Percentiles rank a stretch among this genome's conserved stretches.
phyloP scores from a whole-genome alignment of 495 filamentous ascomycete species.

The Xylaria cubensis region DNA sequence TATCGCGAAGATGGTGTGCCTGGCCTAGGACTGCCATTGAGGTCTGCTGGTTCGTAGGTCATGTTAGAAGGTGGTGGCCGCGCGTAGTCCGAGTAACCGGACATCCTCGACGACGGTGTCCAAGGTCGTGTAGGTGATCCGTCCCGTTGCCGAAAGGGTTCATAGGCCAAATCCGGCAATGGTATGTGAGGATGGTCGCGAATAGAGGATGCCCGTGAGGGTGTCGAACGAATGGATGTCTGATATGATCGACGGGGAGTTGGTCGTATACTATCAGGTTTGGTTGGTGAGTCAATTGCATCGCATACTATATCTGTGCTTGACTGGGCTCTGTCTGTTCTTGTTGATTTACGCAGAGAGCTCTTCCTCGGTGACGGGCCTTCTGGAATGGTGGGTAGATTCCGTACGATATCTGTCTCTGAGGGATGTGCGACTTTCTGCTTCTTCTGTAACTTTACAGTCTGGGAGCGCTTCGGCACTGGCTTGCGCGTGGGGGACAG shows the following conservation, averaged over 20 bases:
- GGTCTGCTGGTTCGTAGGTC: slow-evolving; percentile 82
- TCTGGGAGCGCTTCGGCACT: slow-evolving; percentile 32
- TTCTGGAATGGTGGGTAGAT: slow-evolving; percentile 52
- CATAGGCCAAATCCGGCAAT: slow-evolving; percentile 53
- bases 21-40: slow-evolving; percentile 89
- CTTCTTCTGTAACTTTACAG: slow-evolving; percentile 56
- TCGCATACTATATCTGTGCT: slow-evolving; percentile 21
- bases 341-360: slow-evolving; percentile 34
- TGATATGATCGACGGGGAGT: slow-evolving; percentile 54
- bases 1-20: slow-evolving; percentile 89
- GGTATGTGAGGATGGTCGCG: slow-evolving; percentile 55
- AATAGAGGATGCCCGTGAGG: slow-evolving; percentile 49
- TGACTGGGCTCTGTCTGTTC: slow-evolving; percentile 17
- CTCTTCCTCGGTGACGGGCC: slow-evolving; percentile 52
- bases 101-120: slow-evolving; percentile 68
- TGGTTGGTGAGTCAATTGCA: slow-evolving; percentile 46
- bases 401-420: slow-evolving; percentile 28
- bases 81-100: slow-evolving; percentile 63
- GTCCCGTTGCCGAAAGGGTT: slow-evolving; percentile 45
- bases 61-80: slow-evolving; percentile 72
- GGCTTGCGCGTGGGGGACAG: slow-evolving; percentile 33
- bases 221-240: slow-evolving; percentile 53
- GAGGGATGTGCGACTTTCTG: slow-evolving; percentile 26
- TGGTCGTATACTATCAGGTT: slow-evolving; percentile 44
- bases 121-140: slow-evolving; percentile 68